A percentile compares a stretch with the other conserved stretches of the same genome.
Conservation (phyloP, 257 asterid species). For the Rehmannia glutinosa region DNA sequence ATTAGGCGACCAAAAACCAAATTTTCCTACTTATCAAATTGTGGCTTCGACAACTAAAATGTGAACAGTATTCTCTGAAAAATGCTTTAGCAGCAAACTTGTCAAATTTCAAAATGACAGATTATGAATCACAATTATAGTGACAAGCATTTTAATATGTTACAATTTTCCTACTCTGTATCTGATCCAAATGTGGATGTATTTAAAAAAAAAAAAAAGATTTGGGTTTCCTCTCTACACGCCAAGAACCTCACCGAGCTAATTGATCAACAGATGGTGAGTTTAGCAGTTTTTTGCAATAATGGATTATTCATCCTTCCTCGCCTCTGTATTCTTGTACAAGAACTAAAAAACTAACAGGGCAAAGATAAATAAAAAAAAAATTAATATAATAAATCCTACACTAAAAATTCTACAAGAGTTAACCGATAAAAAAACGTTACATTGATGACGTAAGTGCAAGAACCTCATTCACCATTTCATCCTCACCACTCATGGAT, state of each 20-base stretch:
- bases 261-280: too few relatives aligned
- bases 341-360: not conserved
- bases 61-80: too few relatives aligned
- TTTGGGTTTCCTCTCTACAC: too few relatives aligned
- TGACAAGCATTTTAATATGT: not conserved
- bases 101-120: not conserved
- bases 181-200: not conserved
- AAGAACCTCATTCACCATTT: constrained; percentile 89
- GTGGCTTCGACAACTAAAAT: too few relatives aligned
- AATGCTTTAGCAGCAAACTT: too few relatives aligned
- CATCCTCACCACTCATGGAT: constrained; percentile 86
- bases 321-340: not conserved
- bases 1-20: too few relatives aligned
- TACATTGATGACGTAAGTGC: constrained; percentile 90
- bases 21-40: too few relatives aligned
- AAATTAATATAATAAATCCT: not conserved
- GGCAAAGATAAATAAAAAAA: not conserved
- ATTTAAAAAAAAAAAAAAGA: not conserved
- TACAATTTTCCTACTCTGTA: constrained; percentile 16
- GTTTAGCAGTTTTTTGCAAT: too few relatives aligned
- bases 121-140: not conserved
- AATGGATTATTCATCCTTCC: too few relatives aligned
- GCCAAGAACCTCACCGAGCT: too few relatives aligned
- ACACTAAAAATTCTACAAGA: not conserved
- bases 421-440: constrained; percentile 36